Conservation (phyloP, 352 stramenopile species). For the Phytophthora chlamydospora region DNA sequence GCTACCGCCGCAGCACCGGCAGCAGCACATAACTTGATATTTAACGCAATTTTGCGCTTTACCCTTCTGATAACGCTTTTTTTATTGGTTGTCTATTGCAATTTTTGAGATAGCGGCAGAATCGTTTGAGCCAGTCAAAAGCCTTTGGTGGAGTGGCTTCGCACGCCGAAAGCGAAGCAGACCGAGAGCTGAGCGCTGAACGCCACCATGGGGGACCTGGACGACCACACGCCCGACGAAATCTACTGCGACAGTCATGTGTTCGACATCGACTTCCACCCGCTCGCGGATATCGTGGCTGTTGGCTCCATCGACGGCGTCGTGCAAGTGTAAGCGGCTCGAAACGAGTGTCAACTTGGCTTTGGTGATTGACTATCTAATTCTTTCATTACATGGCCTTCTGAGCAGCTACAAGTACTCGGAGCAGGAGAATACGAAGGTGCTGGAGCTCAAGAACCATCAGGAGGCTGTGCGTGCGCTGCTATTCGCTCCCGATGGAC, state of each 20-base stretch:
- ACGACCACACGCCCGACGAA: constrained; percentile 82
- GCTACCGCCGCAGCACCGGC: not conserved
- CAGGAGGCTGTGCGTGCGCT: constrained; percentile 72
- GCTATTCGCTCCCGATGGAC: constrained; percentile 78
- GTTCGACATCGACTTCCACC: constrained; percentile 90
- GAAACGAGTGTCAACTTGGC: no score
- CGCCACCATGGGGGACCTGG: constrained; percentile 60
- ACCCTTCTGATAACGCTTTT: constrained; percentile 1
- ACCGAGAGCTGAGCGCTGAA: constrained; percentile 8
- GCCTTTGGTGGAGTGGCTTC: constrained; percentile 15
- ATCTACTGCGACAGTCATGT: constrained; percentile 79
- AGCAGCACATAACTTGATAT: constrained; percentile 22
- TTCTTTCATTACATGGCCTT: constrained; percentile 10
- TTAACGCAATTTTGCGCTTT: constrained; percentile 33
- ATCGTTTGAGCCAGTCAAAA: constrained; percentile 44
- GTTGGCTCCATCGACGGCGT: constrained; percentile 75
- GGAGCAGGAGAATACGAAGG: constrained; percentile 67
- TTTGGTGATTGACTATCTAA: not conserved
- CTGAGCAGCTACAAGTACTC: constrained; percentile 77
- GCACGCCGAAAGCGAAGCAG: not conserved
- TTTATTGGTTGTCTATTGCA: constrained; percentile 2
- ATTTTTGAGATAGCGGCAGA: constrained; percentile 11
- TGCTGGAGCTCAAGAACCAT: constrained; percentile 80
- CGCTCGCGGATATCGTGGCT: constrained; percentile 68
- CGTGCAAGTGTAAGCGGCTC: constrained; percentile 74